Conservation (phyloP, 805 yeast species). For the Phaffomyces opuntiae region DNA sequence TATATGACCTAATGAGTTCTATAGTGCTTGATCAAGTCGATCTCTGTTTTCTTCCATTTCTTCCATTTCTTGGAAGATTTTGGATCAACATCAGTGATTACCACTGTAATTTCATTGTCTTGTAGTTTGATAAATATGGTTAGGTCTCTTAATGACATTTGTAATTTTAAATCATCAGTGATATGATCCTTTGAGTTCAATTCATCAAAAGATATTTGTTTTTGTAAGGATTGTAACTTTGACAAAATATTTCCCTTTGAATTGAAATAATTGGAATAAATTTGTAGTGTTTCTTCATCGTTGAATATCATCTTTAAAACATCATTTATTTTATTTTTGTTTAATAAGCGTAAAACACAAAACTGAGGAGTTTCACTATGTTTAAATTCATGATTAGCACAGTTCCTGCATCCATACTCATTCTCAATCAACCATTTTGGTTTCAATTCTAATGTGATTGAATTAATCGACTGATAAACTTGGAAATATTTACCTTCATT, state of each 20-base stretch:
- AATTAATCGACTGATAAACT: constrained; percentile 17
- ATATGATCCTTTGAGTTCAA: constrained; percentile 4
- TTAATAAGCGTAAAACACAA: constrained; percentile 39
- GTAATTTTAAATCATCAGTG: constrained; percentile 17
- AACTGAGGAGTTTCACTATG: constrained; percentile 28
- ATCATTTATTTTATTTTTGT: not conserved
- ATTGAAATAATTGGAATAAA: constrained; percentile 18
- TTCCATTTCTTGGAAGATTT: constrained; percentile 39
- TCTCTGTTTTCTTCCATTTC: constrained; percentile 42
- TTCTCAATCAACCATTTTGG: constrained; percentile 51
- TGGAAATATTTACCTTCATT: constrained; percentile 31
- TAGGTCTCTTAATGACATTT: constrained; percentile 34
- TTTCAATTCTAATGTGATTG: constrained; percentile 40
- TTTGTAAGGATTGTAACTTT: constrained; percentile 20
- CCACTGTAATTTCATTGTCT: not conserved
- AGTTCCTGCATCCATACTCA: constrained; percentile 42
- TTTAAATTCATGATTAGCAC: constrained; percentile 40
- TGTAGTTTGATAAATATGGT: constrained; percentile 27
- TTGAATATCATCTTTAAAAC: constrained; percentile 2
- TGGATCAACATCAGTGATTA: constrained; percentile 46
- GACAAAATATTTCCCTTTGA: constrained; percentile 17
- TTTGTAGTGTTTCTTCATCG: not conserved
- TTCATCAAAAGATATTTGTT: not conserved
- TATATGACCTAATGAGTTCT: not conserved
- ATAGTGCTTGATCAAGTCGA: constrained; percentile 22